Evolutionary conservation across 495 filamentous ascomycete genomes (phyloP), one percentile per base, ranked within the genome.

Genomic region (Achaetomiella virescens): DNA sequence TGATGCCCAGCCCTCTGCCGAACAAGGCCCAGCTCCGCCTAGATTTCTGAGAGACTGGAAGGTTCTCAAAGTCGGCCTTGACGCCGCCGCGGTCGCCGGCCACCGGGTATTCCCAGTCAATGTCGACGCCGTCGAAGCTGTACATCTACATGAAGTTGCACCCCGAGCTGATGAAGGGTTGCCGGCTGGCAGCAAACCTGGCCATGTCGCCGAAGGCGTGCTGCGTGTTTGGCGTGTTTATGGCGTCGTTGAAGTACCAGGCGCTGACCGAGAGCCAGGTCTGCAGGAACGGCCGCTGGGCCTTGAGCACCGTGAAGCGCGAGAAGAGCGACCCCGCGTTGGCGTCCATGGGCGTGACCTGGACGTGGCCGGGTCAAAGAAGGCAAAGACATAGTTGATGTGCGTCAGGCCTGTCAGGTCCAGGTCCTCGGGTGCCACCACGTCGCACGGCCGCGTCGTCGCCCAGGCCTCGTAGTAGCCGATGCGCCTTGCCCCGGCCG

Each of bases 31-130:
- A 48, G n/a, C 17, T 27, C 18, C 17, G 37, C 31, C 35, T 10
- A n/a, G n/a, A n/a, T n/a, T n/a, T n/a, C n/a, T n/a, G n/a, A n/a
- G n/a, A n/a, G n/a, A n/a, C n/a, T n/a, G n/a, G n/a, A n/a, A n/a
- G n/a, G n/a, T n/a, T n/a, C n/a, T n/a, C n/a, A n/a, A n/a, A n/a
- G n/a, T n/a, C n/a, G n/a, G n/a, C n/a, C n/a, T n/a, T n/a, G n/a
- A n/a, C 41, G n/a, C 77, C 76, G 17, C 66, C 59, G 15, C 73
- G 63, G 10, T 81, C 74, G 8, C 40, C 24, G 2, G 71, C 66
- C 0, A 38, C 71, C 0, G 78, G 77, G 60, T 81, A 81, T 33
- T 81, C 62, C 65, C 81, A 84, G 59, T 83, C 81, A 12, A 84
- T 43, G 57, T 85, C 81, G 1, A 82, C 63, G 1, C 83, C 84